A percentile compares a stretch with the other conserved stretches of the same genome.
These are phyloP conservation scores for Cadophora malorum DNA, from an alignment of 2,329 filamentous ascomycete genomes.

Conservation along the genomic window DNA sequence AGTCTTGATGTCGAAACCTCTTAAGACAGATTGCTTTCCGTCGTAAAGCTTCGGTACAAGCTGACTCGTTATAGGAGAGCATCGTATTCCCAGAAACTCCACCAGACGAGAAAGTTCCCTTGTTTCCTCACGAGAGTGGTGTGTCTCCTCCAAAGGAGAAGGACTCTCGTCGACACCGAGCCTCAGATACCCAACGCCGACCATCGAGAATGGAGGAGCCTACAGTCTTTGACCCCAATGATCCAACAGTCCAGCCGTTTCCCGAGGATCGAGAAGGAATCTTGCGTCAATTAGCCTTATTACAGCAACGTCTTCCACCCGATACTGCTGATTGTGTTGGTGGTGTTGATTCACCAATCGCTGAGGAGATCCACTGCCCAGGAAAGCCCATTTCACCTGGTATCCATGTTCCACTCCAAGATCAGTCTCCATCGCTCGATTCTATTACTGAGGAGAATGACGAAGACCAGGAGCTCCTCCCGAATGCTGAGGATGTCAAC, in stretches of 20 bases:
- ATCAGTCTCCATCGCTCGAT: slow-evolving; percentile 37
- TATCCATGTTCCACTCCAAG: slow-evolving; percentile 2
- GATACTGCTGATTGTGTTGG: slow-evolving; percentile 33
- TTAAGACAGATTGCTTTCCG: neutral
- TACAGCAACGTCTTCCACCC: slow-evolving; percentile 37
- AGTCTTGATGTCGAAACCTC: neutral
- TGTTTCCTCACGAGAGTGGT: slow-evolving; percentile 42
- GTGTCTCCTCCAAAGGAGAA: slow-evolving; percentile 26
- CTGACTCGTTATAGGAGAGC: slow-evolving; percentile 5
- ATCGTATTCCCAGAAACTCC: slow-evolving; percentile 34
- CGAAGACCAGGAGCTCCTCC: slow-evolving; percentile 21
- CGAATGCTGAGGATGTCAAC: neutral
- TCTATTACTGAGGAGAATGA: slow-evolving; percentile 39
- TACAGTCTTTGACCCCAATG: slow-evolving; percentile 38
- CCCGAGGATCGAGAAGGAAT: slow-evolving; percentile 41
- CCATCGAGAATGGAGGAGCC: slow-evolving; percentile 11
- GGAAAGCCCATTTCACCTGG: slow-evolving; percentile 16
- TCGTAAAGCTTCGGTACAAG: neutral
- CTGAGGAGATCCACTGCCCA: slow-evolving; percentile 14
- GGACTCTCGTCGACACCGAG: slow-evolving; percentile 13
- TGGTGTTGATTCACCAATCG: neutral
- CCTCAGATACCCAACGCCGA: slow-evolving; percentile 11
- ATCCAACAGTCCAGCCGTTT: slow-evolving; percentile 42
- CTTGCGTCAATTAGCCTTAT: slow-evolving; percentile 35
- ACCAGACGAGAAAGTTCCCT: slow-evolving; percentile 40